Base-by-base conservation (phyloP, 768 basidiomycete species). In the Auriscalpium orientale region DNA sequence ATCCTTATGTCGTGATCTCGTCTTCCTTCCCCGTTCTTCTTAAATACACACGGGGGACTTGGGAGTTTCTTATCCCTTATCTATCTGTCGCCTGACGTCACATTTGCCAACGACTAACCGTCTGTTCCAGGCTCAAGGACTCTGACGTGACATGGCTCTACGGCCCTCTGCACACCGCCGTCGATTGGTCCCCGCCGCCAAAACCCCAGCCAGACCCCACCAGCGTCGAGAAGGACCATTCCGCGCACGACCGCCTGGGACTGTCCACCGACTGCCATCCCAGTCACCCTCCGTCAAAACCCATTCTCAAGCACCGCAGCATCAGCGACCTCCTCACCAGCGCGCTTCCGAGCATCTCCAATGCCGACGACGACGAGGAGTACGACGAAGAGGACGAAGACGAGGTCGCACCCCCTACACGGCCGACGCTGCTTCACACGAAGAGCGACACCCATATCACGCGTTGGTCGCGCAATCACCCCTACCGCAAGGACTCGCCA, bases 61-160 rank as follows among this genome's bases (percentile, higher is more conserved):
- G 4, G 4, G 28, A 4, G 4, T 28, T 28, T 7, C 28, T 7
- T 28, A 28, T 28, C 22, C 22, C 5, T 28, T 28, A 28, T 28
- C 22, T 28, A 28, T 28, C 28, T 28, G 28, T 28, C 28, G 36
- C 36, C 60, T 69, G 43, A 68, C 64, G 2, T 37, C 13, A 12
- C 28, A 12, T 16, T 3, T 49, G 48, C 36, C 11, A 18, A n/a
- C n/a, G n/a, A 34, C 21, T 34, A 44, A 22, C 15, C 6, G 8
- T 28, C 12, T 16, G 28, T 6, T 18, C 4, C 74, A 98, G 95
- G 95, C 84, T 99, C 65, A 99, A 99, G 71, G 95, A 99, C 71
- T 94, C 91, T 7, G 95, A 99, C 69, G 95, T 98, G 43, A 99
- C 97, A 2, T 99, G 95, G 95, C 82, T 99, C 0, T 98, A 99